Evolutionary conservation across 306 rosid genomes (phyloP), one percentile per base, ranked within the genome.

Genomic region (Vigna radiata): DNA sequence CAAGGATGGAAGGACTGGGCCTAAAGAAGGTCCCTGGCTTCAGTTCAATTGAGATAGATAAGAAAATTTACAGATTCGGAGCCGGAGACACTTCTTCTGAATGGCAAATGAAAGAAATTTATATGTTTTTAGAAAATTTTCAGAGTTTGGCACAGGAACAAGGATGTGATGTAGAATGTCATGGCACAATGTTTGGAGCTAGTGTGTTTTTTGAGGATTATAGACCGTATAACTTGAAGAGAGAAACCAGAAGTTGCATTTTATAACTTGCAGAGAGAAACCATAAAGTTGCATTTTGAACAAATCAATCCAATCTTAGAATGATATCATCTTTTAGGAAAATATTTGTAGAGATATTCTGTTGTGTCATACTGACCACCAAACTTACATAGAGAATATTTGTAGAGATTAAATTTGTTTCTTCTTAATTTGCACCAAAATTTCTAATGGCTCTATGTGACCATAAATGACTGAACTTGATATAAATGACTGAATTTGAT

Each of bases 21-120:
- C 88, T 94, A 48, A 89, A 83, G 70, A 94, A 94, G 88, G 91
- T 94, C 46, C 96, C 97, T 7, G 98, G 96, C 18, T 90, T 77
- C 78, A 94, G 98, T 77, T 61, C 92, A 52, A 86, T 94, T 68
- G 89, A 91, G 84, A 79, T 91, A 80, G 88, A 87, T 78, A 86
- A 85, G 70, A 81, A 66, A 87, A 88, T 86, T 60, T 85, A 79
- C 64, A 87, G 89, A 85, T 90, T 91, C 73, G 96, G 91, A 77
- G 94, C 96, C 65, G 91, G 96, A 58, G 89, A 85, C 78, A 62
- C 87, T 77, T 79, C 86, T 83, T 81, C 86, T 82, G 83, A 82
- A 72, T 75, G 83, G 83, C 80, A 86, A 82, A 75, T 83, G 83
- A 80, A 84, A 17, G 88, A 88, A 85, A 80, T 83, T 33, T 79